Evolutionary conservation across 2,329 filamentous ascomycete genomes (phyloP).

Genomic region (Domatiomyces catenatus): DNA sequence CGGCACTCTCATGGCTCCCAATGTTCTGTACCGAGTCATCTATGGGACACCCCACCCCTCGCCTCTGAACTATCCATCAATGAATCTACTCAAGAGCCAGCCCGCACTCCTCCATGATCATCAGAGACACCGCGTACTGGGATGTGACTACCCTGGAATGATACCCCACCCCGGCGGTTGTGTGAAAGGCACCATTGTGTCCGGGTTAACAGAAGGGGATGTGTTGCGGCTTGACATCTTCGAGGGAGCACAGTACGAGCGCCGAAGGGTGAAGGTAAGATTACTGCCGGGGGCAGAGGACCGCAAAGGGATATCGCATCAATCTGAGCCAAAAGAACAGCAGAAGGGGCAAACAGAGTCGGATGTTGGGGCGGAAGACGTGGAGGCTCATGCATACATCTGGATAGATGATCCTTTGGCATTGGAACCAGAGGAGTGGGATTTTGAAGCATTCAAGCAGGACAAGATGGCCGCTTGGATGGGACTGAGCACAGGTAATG

Average conservation of each 20-base stretch:
- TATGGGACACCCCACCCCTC: constrained; percentile 43
- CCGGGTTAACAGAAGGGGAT: constrained; percentile 63
- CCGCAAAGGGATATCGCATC: constrained; percentile 13
- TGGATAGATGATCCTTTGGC: constrained; percentile 33
- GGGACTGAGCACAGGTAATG: constrained; percentile 20
- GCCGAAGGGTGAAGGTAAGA: constrained; percentile 33
- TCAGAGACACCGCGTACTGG: constrained; percentile 52
- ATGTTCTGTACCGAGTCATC: constrained; percentile 73
- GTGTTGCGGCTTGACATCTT: constrained; percentile 63
- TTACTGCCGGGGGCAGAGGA: constrained; percentile 22
- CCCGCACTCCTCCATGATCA: constrained; percentile 63
- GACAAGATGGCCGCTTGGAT: constrained; percentile 55
- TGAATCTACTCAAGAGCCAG: constrained; percentile 44
- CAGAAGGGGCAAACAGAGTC: constrained; percentile 23
- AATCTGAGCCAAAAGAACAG: constrained; percentile 8
- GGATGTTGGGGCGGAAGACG: constrained; percentile 19
- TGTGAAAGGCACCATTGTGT: constrained; percentile 62
- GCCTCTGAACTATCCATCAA: constrained; percentile 28
- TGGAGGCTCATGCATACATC: constrained; percentile 49
- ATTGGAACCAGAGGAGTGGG: constrained; percentile 68
- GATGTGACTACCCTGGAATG: constrained; percentile 70
- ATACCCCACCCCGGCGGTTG: constrained; percentile 30
- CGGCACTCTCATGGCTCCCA: constrained; percentile 63
- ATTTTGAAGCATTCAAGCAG: constrained; percentile 65
- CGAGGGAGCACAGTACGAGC: constrained; percentile 60